phyloP scores from a whole-genome alignment of 768 basidiomycete genomes.

The Strobilomyces echinocephalus region DNA sequence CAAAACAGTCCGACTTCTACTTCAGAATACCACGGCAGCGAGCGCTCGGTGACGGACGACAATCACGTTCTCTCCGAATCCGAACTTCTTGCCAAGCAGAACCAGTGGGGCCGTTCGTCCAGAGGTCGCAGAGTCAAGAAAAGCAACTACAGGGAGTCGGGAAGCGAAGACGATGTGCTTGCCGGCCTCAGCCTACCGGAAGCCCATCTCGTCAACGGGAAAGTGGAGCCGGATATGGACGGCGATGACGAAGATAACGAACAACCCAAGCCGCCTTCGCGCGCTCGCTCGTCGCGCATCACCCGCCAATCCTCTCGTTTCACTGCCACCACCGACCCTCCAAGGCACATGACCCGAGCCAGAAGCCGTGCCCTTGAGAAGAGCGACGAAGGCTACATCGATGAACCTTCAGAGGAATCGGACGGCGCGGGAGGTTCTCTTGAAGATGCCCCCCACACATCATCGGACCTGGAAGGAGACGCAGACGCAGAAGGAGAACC shows the following conservation, averaged over 20 bases:
- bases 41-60: conserved; percentile 31
- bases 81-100: conserved; percentile 1
- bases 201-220: conserved; percentile 18
- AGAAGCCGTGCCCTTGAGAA: conserved; percentile 29
- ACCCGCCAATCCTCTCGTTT: conserved; percentile 21
- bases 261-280: conserved; percentile 16
- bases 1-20: conserved; percentile 26
- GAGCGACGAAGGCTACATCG: conserved; percentile 50
- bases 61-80: conserved; percentile 1
- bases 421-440: conserved; percentile 55
- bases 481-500: conserved; percentile 37
- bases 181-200: conserved; percentile 12
- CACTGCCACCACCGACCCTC: background rate
- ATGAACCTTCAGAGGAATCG: conserved; percentile 45
- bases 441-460: conserved; percentile 48
- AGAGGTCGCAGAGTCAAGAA: conserved; percentile 41
- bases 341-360: conserved; percentile 21
- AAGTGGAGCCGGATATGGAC: conserved; percentile 16
- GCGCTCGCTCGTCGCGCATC: conserved; percentile 19
- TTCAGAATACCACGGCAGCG: conserved; percentile 32
- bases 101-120: conserved; percentile 22
- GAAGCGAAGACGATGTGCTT: conserved; percentile 38
- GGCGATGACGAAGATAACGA: conserved; percentile 32
- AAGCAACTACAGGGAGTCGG: conserved; percentile 42
- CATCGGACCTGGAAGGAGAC: conserved; percentile 34